These are phyloP conservation scores for Monosporozyma aerobia DNA, from an alignment of 805 yeast genomes.

Conservation along the genomic window DNA sequence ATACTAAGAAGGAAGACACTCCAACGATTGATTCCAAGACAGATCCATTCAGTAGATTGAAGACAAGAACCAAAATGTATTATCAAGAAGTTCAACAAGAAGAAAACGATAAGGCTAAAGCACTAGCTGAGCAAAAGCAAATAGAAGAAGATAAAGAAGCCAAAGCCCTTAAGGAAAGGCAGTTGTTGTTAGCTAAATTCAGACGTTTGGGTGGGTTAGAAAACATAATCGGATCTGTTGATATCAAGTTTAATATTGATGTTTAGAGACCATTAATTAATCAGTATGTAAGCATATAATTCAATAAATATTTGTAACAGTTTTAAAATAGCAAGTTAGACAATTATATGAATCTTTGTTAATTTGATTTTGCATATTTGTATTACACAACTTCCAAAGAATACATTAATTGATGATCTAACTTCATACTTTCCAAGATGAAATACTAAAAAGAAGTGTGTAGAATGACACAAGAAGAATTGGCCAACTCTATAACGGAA, in stretches of 20 bases:
- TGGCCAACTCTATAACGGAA: constrained; percentile 16
- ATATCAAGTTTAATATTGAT: constrained; percentile 33
- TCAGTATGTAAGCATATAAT: background rate
- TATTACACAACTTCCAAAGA: too few relatives aligned
- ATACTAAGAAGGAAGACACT: constrained; percentile 40
- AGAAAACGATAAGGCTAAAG: constrained; percentile 51
- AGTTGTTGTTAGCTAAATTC: constrained; percentile 42
- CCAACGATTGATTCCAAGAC: constrained; percentile 33
- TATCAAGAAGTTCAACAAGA: constrained; percentile 48
- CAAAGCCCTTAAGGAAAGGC: constrained; percentile 36
- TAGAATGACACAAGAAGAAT: background rate
- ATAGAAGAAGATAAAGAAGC: constrained; percentile 33
- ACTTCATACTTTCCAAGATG: background rate
- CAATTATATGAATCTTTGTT: background rate
- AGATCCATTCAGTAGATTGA: constrained; percentile 85
- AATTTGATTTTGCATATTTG: too few relatives aligned
- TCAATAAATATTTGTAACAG: background rate
- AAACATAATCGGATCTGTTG: constrained; percentile 37
- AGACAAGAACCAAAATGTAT: constrained; percentile 79
- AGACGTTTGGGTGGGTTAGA: constrained; percentile 53
- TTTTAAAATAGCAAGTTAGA: background rate
- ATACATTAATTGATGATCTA: too few relatives aligned
- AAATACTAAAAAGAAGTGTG: background rate
- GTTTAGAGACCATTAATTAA: constrained; percentile 8
- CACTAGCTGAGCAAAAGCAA: constrained; percentile 41